phyloP scores from a whole-genome alignment of 163 green algal species.

The Prototheca wickerhamii region DNA sequence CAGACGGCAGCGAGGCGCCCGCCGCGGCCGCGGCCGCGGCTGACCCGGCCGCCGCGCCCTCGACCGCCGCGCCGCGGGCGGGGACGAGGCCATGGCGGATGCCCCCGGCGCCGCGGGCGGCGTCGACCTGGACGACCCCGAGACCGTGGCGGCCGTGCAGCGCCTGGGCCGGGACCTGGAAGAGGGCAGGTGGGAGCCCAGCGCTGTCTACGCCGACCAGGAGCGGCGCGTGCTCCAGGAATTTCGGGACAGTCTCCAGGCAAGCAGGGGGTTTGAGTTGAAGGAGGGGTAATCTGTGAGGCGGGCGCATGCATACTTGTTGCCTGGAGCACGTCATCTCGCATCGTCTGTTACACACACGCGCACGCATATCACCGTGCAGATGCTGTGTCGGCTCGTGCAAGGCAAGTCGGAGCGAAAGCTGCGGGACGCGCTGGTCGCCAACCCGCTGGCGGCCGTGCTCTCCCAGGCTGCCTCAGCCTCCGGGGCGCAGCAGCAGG shows the following conservation, averaged over 20 bases:
- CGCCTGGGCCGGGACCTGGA: neutral
- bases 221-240: conserved; percentile 61
- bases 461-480: neutral
- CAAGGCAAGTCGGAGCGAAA: conserved; percentile 15
- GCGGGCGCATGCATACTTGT: too few relatives aligned
- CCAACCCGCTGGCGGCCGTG: conserved; percentile 1
- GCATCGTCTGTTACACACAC: neutral
- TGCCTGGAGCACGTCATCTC: too few relatives aligned
- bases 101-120: neutral
- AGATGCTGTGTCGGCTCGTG: conserved; percentile 17
- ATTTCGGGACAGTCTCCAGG: conserved; percentile 49
- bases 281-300: neutral
- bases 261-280: conserved; percentile 16
- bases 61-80: neutral
- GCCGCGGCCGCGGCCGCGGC: neutral
- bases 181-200: neutral
- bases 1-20: neutral
- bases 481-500: neutral
- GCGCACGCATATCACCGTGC: neutral
- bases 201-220: conserved; percentile 38
- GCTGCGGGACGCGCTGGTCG: neutral
- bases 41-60: neutral
- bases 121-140: neutral
- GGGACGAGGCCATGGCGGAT: neutral
- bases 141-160: neutral